phyloP scores from a whole-genome alignment of 768 basidiomycete genomes.

The Punctularia strigosozonata region DNA sequence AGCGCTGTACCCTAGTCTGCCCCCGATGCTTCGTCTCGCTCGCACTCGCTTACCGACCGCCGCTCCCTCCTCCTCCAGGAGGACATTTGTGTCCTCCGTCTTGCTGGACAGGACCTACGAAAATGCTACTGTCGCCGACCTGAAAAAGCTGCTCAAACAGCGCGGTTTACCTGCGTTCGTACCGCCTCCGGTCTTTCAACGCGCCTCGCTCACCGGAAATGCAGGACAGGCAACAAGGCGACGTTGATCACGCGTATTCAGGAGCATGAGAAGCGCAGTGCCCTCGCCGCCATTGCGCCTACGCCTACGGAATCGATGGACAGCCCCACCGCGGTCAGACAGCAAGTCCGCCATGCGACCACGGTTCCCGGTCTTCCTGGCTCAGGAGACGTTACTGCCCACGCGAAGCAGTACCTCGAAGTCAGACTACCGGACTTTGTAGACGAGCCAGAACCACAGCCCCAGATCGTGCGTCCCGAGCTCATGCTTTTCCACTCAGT shows the following conservation, averaged over 20 bases:
- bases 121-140: slow-evolving; percentile 33
- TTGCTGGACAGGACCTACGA: slow-evolving; percentile 48
- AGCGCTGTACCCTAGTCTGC: too few species aligned
- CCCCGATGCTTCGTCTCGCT: slow-evolving; percentile 1
- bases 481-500: slow-evolving; percentile 5
- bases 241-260: slow-evolving; percentile 42
- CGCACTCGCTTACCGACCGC: slow-evolving; percentile 12
- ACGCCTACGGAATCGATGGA: slow-evolving; percentile 1
- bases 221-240: slow-evolving; percentile 49
- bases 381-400: slow-evolving; percentile 14
- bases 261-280: slow-evolving; percentile 29
- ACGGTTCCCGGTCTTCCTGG: slow-evolving; percentile 32
- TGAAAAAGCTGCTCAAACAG: slow-evolving; percentile 40
- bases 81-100: slow-evolving; percentile 39
- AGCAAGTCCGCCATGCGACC: slow-evolving; percentile 14
- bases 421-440: slow-evolving; percentile 46
- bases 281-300: slow-evolving; percentile 10
- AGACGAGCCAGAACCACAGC: slow-evolving; percentile 27
- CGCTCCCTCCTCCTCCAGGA: slow-evolving; percentile 12
- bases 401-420: slow-evolving; percentile 26
- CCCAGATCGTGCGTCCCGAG: slow-evolving; percentile 46
- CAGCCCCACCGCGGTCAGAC: slow-evolving; percentile 6
- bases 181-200: slow-evolving; percentile 3
- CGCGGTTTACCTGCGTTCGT: slow-evolving; percentile 46
- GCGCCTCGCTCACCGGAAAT: slow-evolving; percentile 3